These are phyloP conservation scores for Excoecaria agallocha DNA, from an alignment of 345 rosid genomes.

Conservation along the genomic window DNA sequence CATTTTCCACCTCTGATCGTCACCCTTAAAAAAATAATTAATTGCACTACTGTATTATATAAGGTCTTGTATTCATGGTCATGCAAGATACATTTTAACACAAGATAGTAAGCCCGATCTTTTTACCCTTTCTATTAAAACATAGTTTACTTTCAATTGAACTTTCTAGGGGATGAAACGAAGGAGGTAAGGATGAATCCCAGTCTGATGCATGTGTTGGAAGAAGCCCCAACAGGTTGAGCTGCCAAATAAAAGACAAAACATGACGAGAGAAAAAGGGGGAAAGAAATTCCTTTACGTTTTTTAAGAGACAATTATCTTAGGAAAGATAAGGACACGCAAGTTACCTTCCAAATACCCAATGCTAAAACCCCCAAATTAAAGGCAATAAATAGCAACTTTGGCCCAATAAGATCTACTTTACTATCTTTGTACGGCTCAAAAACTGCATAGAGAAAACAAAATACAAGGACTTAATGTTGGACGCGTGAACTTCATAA, in stretches of 20 bases:
- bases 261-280: background rate
- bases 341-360: conserved; percentile 95
- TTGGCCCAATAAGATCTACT: conserved; percentile 89
- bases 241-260: conserved; percentile 49
- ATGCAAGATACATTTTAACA: background rate
- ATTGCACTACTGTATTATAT: background rate
- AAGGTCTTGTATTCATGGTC: background rate
- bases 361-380: conserved; percentile 88
- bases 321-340: conserved; percentile 7
- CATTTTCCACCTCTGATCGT: too few species aligned
- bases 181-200: conserved; percentile 94
- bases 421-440: conserved; percentile 94
- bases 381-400: conserved; percentile 85
- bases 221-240: conserved; percentile 92
- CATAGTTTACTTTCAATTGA: background rate
- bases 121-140: background rate
- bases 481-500: background rate
- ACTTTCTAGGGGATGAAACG: conserved; percentile 8
- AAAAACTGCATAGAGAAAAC: conserved; percentile 54
- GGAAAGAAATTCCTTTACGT: background rate
- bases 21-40: too few species aligned
- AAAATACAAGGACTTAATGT: background rate
- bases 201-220: conserved; percentile 99
- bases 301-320: background rate
- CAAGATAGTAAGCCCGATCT: background rate